Base-by-base conservation (phyloP, 2,329 filamentous ascomycete species). In the Didymosphaeria variabile region DNA sequence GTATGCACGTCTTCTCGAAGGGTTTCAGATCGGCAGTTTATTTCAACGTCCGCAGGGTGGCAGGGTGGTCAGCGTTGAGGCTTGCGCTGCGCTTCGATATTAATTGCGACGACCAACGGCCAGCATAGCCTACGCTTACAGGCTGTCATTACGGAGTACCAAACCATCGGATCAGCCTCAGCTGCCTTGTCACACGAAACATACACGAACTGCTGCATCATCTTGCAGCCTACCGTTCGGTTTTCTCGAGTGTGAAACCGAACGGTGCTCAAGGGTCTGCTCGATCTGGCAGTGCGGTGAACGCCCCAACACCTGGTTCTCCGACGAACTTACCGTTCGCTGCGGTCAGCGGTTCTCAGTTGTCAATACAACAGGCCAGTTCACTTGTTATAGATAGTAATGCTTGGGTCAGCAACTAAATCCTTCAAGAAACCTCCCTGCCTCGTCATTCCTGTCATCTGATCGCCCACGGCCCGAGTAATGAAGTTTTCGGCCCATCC, bases 31-130 rank as follows among this genome's bases (percentile, higher is more conserved):
- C 46, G 59, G 40, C 26, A 59, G 23, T 61, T 53, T 55, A 45
- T n/a, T 57, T 49, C 31, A 17, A 36, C 46, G 56, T 49, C 50
- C 29, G 32, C 58, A 51, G 59, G 67, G 68, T 74, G 70, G 32
- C 58, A 51, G 59, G 67, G 68, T 74, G 70, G 72, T 73, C 70
- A 73, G 70, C 70, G 40, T 47, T 66, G 32, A 55, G 58, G 59
- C 62, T 58, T 63, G 62, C 42, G 57, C 63, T 64, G 65, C 58
- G 55, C 57, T 57, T 45, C 56, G 52, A 59, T 58, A 67, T 65
- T 65, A 65, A 65, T 21, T 57, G 54, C 55, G 53, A 61, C 63
- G 54, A 61, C 49, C 58, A 50, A 49, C 12, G 57, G 53, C 55
- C 50, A 57, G 54, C 36, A 23, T 36, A 26, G 31, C 31, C 40